Evolutionary conservation across 176 grass and related monocot genomes (phyloP), one percentile per base, ranked within the genome.

Genomic region (Paspalum notatum): DNA sequence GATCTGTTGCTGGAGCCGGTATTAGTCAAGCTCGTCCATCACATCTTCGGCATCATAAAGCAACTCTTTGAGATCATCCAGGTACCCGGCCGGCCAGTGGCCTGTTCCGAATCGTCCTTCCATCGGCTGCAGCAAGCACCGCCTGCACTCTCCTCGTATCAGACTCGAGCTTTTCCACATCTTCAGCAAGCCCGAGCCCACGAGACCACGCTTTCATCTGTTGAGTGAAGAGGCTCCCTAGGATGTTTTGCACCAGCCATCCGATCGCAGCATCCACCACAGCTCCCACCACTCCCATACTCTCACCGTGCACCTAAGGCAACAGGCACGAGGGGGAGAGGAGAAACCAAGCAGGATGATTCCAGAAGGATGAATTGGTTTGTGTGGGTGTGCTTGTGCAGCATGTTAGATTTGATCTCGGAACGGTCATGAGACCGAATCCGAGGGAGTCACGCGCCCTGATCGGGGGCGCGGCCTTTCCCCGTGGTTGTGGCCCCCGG

Each of bases 191-290:
- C 39, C 76, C 76, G 3, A 80, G 24, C 14, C 3, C 11, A 16
- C 11, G 47, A 39, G 22, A 53, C 83, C 75, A 72, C 0, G 3
- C 39, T n/a, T 51, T 12, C 56, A 80, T 62, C 8, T 22, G 17
- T 24, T 1, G 9, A 39, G 21, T 46, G 38, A 56, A 56, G 24
- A 66, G n/a, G 12, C 18, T 79, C 9, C 7, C 74, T 1, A 85
- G 47, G 76, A 85, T 65, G 48, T 22, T 65, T 62, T 85, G 57
- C 57, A 55, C 57, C 38, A 79, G 48, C 56, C 83, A 85, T 71
- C 75, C 66, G 10, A 85, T 12, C 4, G 66, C 12, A 10, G 21
- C 75, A 16, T 50, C 75, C 12, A 71, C 0, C 32, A 75, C 40
- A 0, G 7, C 27, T 60, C 11, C 59, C 12, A 27, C 15, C n/a